A percentile compares a stretch with the other conserved stretches of the same genome.
These are phyloP conservation scores for Aureobasidium pullulans DNA, from an alignment of 2,329 filamentous ascomycete genomes.

Conservation along the genomic window DNA sequence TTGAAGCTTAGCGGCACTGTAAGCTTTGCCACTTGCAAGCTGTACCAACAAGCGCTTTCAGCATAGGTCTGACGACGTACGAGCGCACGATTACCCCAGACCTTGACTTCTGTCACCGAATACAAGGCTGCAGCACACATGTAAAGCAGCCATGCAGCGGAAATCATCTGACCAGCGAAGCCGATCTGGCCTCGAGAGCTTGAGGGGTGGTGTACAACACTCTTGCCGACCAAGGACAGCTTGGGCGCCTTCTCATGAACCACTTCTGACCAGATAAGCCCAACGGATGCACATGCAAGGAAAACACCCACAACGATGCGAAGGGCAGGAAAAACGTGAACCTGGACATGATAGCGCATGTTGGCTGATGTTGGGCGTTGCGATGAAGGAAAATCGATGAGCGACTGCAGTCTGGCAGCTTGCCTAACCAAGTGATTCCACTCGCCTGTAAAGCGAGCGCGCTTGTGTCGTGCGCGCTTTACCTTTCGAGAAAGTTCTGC, in stretches of 20 bases:
- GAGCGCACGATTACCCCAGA: slow-evolving; percentile 92
- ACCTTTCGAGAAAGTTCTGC: slow-evolving; percentile 81
- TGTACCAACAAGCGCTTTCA: slow-evolving; percentile 94
- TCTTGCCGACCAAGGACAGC: slow-evolving; percentile 62
- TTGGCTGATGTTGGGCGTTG: slow-evolving; percentile 62
- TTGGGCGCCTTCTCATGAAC: slow-evolving; percentile 70
- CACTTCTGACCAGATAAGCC: slow-evolving; percentile 88
- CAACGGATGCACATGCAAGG: slow-evolving; percentile 66
- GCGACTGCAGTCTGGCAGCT: slow-evolving; percentile 67
- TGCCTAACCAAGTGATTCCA: slow-evolving; percentile 74
- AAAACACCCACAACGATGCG: slow-evolving; percentile 59
- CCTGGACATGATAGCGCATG: slow-evolving; percentile 71
- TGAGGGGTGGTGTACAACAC: slow-evolving; percentile 67
- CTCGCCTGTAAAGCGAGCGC: slow-evolving; percentile 73
- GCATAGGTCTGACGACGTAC: slow-evolving; percentile 86
- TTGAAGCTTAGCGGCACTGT: slow-evolving; percentile 94
- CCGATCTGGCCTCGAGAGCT: slow-evolving; percentile 68
- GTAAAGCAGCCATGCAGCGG: slow-evolving; percentile 85
- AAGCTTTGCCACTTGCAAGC: slow-evolving; percentile 82
- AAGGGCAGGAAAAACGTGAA: slow-evolving; percentile 62
- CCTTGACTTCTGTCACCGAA: slow-evolving; percentile 84
- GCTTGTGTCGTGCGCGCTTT: slow-evolving; percentile 72
- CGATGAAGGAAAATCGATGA: slow-evolving; percentile 76
- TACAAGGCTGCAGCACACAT: slow-evolving; percentile 88
- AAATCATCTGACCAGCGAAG: slow-evolving; percentile 77